phyloP scores from a whole-genome alignment of 1,139 yeast species.

The Hanseniaspora gamundiae region DNA sequence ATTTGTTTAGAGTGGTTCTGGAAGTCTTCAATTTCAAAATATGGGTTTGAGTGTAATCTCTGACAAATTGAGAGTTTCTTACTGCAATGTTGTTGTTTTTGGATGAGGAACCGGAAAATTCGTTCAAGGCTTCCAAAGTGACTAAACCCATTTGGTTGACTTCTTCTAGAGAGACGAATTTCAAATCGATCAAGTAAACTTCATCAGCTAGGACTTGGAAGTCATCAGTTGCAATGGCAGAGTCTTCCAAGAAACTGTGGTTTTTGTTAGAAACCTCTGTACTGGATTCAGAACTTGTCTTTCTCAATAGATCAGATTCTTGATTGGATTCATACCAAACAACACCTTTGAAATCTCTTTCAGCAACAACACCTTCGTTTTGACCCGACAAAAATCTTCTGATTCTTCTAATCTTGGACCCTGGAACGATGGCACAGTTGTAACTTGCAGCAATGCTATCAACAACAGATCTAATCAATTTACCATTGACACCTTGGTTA shows the following conservation, averaged over 20 bases:
- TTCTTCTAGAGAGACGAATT: slow-evolving; percentile 57
- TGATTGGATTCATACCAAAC: slow-evolving; percentile 82
- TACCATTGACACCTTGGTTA: slow-evolving; percentile 43
- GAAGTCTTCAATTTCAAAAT: slow-evolving; percentile 66
- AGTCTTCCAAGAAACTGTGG: slow-evolving; percentile 17
- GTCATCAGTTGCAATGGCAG: slow-evolving; percentile 64
- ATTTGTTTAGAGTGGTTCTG: slow-evolving; percentile 54
- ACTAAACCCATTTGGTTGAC: slow-evolving; percentile 48
- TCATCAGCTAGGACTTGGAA: slow-evolving; percentile 69
- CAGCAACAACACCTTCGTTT: slow-evolving; percentile 82
- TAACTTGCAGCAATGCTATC: slow-evolving; percentile 71
- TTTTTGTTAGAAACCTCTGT: slow-evolving; percentile 31
- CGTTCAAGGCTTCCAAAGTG: slow-evolving; percentile 53
- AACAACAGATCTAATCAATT: slow-evolving; percentile 57
- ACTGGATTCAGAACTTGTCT: slow-evolving; percentile 6
- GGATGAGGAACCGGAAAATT: slow-evolving; percentile 50
- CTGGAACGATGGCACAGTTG: slow-evolving; percentile 80
- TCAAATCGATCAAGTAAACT: slow-evolving; percentile 73
- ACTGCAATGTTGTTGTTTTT: slow-evolving; percentile 39
- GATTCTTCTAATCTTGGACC: slow-evolving; percentile 80
- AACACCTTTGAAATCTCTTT: slow-evolving; percentile 84
- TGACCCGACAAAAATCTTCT: slow-evolving; percentile 94
- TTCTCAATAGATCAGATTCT: slow-evolving; percentile 41
- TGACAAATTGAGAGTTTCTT: slow-evolving; percentile 62
- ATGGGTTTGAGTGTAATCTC: slow-evolving; percentile 76